These are phyloP conservation scores for Blastobotrys raffinosifermentans DNA, from an alignment of 1,139 yeast species.

Conservation along the genomic window DNA sequence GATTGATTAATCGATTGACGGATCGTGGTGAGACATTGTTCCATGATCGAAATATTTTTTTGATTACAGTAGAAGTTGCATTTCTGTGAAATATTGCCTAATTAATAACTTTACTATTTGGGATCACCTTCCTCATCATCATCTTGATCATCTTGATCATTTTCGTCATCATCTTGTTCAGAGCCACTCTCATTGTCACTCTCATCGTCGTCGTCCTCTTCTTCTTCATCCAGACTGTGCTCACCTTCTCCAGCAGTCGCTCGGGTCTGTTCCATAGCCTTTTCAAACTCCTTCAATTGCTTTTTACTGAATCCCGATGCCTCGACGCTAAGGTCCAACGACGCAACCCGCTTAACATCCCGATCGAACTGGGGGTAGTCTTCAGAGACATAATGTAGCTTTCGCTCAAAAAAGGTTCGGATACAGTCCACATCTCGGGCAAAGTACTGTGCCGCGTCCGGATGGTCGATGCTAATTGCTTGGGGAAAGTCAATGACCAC, in stretches of 20 bases:
- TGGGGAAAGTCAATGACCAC: slow-evolving; percentile 97
- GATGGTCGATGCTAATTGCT: slow-evolving; percentile 88
- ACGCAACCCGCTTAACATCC: slow-evolving; percentile 63
- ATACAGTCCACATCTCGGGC: slow-evolving; percentile 91
- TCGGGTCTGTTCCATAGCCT: slow-evolving; percentile 60
- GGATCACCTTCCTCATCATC: slow-evolving; percentile 21
- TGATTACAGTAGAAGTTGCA: too few relatives aligned
- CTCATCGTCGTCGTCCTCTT: slow-evolving; percentile 29
- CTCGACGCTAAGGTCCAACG: slow-evolving; percentile 73
- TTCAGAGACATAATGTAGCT: slow-evolving; percentile 69
- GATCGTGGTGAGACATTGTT: too few relatives aligned
- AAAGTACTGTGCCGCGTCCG: slow-evolving; percentile 80
- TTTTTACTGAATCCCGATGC: slow-evolving; percentile 90
- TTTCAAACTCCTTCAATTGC: slow-evolving; percentile 65
- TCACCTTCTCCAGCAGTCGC: slow-evolving; percentile 38
- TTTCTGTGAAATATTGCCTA: too few relatives aligned
- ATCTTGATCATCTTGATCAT: slow-evolving; percentile 17
- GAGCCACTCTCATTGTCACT: slow-evolving; percentile 22
- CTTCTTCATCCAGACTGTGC: slow-evolving; percentile 34
- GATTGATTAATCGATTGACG: too few relatives aligned
- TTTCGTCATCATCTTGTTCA: slow-evolving; percentile 17
- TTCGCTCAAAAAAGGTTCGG: slow-evolving; percentile 70
- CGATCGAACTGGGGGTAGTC: slow-evolving; percentile 76
- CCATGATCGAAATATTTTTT: too few relatives aligned
- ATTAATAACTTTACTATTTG: slow-evolving; percentile 27